Base-by-base conservation (phyloP, 768 basidiomycete genomes). In the Tylopilus rubrobrunneus region DNA sequence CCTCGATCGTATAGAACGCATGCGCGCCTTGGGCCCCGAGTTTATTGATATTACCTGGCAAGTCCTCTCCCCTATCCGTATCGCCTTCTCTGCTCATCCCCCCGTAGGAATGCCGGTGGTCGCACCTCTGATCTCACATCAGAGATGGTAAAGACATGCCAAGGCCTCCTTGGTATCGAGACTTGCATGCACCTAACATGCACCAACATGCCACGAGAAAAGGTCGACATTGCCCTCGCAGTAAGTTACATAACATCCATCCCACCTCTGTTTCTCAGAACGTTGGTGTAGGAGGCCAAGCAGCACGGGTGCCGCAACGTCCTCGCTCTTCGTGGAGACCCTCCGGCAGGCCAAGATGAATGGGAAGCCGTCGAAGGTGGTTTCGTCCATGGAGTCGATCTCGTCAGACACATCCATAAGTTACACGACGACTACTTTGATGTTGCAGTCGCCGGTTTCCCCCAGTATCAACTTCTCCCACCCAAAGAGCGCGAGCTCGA, bases 101-200 rank as follows among this genome's bases (percentile, higher is more conserved):
- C 44, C 46, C 52, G 11, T 58, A 97, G 94, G 94, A 96, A 96
- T 75, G 95, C 95, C 50, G 95, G 95, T 51, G 95, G 95, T 50
- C 83, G 94, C 56, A 96, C 94, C 34, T 96, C 94, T 41, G 95
- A 97, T 64, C 73, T 98, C 53, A 96, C 95, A 11, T 85, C 90
- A 5, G 91, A 94, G 63, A 84, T 98, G 76, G 92, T 97, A 56
- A 93, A 93, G 73, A 92, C 89, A 40, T 96, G 94, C 67, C 94
- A 98, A 73, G 79, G 89, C 45, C 72, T 91, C 37, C 91, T 98
- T 70, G 97, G 95, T 0, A 79, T 98, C 23, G 94, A 98, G 73
- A 96, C 94, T 28, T 98, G 94, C 74, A 93, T 99, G 92, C 97
- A 99, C 73, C 72, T 99, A 61, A 98, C 96, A 43, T 98, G 97